phyloP scores from a whole-genome alignment of 352 stramenopile genomes.

The Globisporangium heterothallicum region DNA sequence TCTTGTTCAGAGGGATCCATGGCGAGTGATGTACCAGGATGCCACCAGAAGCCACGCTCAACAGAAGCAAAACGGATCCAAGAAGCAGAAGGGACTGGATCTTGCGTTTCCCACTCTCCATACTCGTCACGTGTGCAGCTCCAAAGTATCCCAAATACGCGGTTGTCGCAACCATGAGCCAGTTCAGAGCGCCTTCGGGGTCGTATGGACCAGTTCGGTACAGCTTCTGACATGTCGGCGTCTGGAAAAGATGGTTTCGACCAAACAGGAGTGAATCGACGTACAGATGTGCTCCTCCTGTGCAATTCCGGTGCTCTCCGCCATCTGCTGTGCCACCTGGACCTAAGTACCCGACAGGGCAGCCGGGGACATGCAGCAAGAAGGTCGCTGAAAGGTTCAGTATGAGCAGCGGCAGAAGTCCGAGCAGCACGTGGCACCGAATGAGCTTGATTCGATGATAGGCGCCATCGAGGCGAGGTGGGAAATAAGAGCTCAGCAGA shows the following conservation, averaged over 20 bases:
- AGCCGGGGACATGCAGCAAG: constrained; percentile 49
- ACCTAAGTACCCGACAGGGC: constrained; percentile 68
- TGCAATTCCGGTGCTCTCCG: constrained; percentile 52
- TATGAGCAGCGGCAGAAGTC: constrained; percentile 27
- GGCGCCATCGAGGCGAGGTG: not conserved
- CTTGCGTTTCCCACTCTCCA: not conserved
- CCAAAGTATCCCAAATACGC: constrained; percentile 61
- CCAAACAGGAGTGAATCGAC: constrained; percentile 64
- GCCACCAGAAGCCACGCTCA: constrained; percentile 12
- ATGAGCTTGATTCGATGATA: constrained; percentile 3
- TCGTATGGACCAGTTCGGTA: constrained; percentile 68
- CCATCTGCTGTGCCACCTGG: constrained; percentile 48
- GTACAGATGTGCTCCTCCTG: constrained; percentile 69
- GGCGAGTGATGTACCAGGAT: constrained; percentile 6
- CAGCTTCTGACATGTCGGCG: constrained; percentile 43
- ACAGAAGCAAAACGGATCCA: constrained; percentile 2
- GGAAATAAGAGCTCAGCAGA: constrained; percentile 9
- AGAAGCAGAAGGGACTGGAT: constrained; percentile 1
- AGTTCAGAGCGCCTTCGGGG: constrained; percentile 76
- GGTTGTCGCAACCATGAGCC: constrained; percentile 55
- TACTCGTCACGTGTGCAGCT: constrained; percentile 23
- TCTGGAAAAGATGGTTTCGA: constrained; percentile 51
- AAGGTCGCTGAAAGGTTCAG: constrained; percentile 56
- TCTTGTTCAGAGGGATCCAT: constrained; percentile 82
- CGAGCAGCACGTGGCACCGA: constrained; percentile 20